Evolutionary conservation across 306 rosid genomes (phyloP).

Genomic region (Chamaecrista fasciculata): DNA sequence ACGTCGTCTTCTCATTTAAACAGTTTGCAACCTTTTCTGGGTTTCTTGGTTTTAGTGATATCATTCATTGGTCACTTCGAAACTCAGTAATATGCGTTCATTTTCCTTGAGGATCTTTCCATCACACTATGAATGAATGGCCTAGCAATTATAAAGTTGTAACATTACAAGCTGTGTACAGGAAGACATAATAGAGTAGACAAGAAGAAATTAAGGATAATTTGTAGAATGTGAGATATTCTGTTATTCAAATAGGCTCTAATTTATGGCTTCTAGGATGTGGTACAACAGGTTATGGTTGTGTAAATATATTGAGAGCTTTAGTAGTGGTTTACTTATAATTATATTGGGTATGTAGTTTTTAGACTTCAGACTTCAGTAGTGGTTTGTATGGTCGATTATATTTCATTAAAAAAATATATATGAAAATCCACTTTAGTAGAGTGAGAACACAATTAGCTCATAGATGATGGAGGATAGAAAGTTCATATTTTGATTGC

Average conservation of each 20-base stretch:
- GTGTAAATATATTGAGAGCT: conserved; percentile 24
- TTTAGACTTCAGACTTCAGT: no score
- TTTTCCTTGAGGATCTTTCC: conserved; percentile 13
- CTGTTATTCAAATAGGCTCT: conserved; percentile 15
- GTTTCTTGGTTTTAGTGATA: conserved; percentile 45
- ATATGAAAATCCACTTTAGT: not conserved
- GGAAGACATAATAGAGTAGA: conserved; percentile 25
- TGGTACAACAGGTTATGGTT: conserved; percentile 6
- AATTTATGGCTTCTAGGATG: not conserved
- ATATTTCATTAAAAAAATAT: not conserved
- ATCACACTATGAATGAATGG: not conserved
- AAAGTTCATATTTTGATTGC: not conserved
- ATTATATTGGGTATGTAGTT: no score
- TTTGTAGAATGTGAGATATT: not conserved
- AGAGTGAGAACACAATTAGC: not conserved
- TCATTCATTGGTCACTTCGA: conserved; percentile 37
- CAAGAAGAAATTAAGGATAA: conserved; percentile 12
- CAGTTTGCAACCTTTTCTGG: conserved; percentile 45
- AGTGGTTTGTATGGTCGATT: conserved; percentile 13
- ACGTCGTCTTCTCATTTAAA: conserved; percentile 48
- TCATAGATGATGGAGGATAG: not conserved
- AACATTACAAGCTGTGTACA: conserved; percentile 31
- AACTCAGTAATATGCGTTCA: conserved; percentile 18
- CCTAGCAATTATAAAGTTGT: conserved; percentile 1
- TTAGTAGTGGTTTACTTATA: conserved; percentile 25